Evolutionary conservation across 805 yeast genomes (phyloP), one percentile per base, ranked within the genome.

Genomic region (Lachancea nothofagi): DNA sequence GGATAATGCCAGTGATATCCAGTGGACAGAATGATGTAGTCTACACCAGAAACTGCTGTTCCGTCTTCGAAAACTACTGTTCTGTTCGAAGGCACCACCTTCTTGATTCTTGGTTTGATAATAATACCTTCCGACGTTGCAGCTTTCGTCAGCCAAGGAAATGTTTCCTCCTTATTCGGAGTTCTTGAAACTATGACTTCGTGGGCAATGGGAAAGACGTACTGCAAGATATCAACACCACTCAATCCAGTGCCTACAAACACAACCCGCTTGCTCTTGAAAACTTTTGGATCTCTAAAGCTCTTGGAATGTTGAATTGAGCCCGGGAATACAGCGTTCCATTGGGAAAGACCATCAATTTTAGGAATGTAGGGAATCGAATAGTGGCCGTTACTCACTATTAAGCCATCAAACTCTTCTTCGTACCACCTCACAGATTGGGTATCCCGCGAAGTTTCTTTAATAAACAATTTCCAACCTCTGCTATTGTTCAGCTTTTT

Each of bases 171-270:
- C 8, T 66, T 64, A 17, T 72, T 78, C 81, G 89, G 78, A 47
- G 79, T 77, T 40, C 96, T 69, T 29, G 84, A 75, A 41, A 87
- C 66, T 42, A 83, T 82, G 39, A 83, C 71, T 47, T 44, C 63
- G 42, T 49, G 62, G 37, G 54, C 59, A 34, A 45, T 51, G 23
- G 70, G 56, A 22, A 58, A 38, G 12, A 64, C 49, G 42, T 71
- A 71, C 30, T 70, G 74, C 15, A 69, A 44, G 1, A 71, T 49
- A 47, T 67, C 70, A 13, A 62, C 57, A 3, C 71, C 61, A 48
- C 69, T 62, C 24, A 67, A 53, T 22, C 59, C 50, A n/a, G 69
- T 66, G 2, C 74, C 74, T 28, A 69, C 51, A 12, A 67, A 57
- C 42, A 69, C 50, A 8, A 67, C 63, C 12, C 43, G 42, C 26